Conservation (phyloP, 768 basidiomycete genomes). For the Mycena filopes region DNA sequence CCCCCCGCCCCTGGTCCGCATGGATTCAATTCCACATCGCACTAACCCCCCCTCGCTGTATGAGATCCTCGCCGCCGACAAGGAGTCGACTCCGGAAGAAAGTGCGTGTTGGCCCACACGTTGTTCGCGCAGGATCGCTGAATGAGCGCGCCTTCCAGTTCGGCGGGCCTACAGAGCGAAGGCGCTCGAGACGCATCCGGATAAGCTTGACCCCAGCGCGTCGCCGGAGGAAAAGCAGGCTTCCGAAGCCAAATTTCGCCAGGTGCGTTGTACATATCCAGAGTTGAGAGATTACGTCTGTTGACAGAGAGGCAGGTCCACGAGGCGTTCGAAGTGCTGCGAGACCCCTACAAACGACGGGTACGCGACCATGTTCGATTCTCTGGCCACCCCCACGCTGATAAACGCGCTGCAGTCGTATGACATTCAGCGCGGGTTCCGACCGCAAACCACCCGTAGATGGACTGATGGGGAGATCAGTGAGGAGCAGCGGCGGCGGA, state of each 20-base stretch:
- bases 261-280: constrained; percentile 54
- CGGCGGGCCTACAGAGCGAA: constrained; percentile 74
- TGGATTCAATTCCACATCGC: constrained; percentile 11
- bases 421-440: constrained; percentile 49
- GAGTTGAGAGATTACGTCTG: constrained; percentile 24
- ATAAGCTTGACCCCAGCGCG: constrained; percentile 69
- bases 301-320: constrained; percentile 56
- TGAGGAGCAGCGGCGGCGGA: constrained; percentile 53
- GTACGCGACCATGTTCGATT: constrained; percentile 45
- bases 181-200: constrained; percentile 78
- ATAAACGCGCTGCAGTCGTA: constrained; percentile 50
- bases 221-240: constrained; percentile 60
- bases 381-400: neutral
- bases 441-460: constrained; percentile 39
- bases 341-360: constrained; percentile 64
- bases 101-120: constrained; percentile 30
- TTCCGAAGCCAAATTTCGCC: constrained; percentile 69
- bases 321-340: constrained; percentile 69
- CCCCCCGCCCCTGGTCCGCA: constrained; percentile 1
- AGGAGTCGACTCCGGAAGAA: constrained; percentile 36
- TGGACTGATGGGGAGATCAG: constrained; percentile 42
- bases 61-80: constrained; percentile 34
- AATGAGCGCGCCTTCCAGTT: constrained; percentile 50
- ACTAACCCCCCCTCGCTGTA: constrained; percentile 27
- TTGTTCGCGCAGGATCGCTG: neutral